Conservation (phyloP, 2,329 filamentous ascomycete genomes). For the Lasiodiplodia hormozganensis region DNA sequence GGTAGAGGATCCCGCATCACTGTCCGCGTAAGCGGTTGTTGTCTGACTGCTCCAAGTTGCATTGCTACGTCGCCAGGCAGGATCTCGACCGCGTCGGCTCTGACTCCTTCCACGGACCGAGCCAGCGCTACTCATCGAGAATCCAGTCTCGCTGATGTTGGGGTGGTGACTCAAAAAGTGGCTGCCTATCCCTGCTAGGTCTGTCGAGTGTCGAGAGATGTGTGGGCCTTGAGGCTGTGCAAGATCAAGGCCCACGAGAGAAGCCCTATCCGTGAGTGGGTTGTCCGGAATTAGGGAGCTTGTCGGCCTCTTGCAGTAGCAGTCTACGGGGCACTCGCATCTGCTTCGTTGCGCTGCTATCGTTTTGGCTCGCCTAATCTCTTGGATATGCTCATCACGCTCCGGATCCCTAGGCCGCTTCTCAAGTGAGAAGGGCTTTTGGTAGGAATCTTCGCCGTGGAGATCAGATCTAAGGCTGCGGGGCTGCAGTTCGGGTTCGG, state of each 20-base stretch:
- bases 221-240: conserved; percentile 11
- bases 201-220: conserved; percentile 12
- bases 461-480: not conserved
- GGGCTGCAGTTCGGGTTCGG: conserved; percentile 4
- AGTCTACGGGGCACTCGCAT: conserved; percentile 15
- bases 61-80: conserved; percentile 8
- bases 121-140: conserved; percentile 14
- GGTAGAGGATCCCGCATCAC: conserved; percentile 16
- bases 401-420: not conserved
- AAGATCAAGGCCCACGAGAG: conserved; percentile 24
- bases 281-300: conserved; percentile 22
- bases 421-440: not conserved
- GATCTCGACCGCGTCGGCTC: conserved; percentile 1
- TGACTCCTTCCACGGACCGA: conserved; percentile 13
- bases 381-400: not conserved
- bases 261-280: conserved; percentile 17
- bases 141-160: conserved; percentile 12
- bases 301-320: conserved; percentile 21
- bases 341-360: not conserved
- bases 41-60: conserved; percentile 11
- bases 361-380: not conserved
- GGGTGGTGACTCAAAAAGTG: not conserved
- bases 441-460: conserved; percentile 2
- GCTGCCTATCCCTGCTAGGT: conserved; percentile 15
- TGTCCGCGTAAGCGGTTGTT: conserved; percentile 20